These are phyloP conservation scores for Daedalea quercina DNA, from an alignment of 768 basidiomycete species.

Conservation along the genomic window DNA sequence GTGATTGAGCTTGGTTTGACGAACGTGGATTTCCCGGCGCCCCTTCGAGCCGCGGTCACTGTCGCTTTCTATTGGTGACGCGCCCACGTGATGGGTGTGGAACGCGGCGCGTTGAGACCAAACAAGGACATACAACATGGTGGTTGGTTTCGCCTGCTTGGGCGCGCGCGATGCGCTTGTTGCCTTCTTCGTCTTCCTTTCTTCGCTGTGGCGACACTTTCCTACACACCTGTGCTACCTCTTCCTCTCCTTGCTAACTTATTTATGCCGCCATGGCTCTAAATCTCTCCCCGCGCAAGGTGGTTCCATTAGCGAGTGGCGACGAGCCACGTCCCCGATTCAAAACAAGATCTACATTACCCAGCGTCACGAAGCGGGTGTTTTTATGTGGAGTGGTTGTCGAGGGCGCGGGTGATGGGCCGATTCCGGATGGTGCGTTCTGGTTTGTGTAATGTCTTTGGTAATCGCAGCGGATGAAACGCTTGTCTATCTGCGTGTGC, in stretches of 20 bases:
- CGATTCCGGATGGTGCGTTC: constrained; percentile 53
- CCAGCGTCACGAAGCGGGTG: constrained; percentile 62
- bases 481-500: background rate
- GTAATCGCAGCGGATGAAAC: background rate
- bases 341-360: constrained; percentile 27
- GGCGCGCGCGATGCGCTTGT: constrained; percentile 8
- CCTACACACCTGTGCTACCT: constrained; percentile 1
- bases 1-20: too few species aligned
- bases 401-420: constrained; percentile 71
- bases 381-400: constrained; percentile 90
- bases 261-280: constrained; percentile 44
- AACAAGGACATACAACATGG: background rate
- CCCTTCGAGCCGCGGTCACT: too few species aligned
- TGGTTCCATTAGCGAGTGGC: constrained; percentile 64
- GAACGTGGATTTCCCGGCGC: too few species aligned
- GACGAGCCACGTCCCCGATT: constrained; percentile 46
- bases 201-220: background rate
- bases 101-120: background rate
- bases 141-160: background rate
- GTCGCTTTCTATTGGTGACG: too few species aligned
- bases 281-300: constrained; percentile 65
- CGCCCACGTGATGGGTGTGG: background rate
- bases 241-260: background rate
- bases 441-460: background rate
- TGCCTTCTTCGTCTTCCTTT: background rate